Percentiles rank a stretch among this genome's conserved stretches.
Evolutionary conservation across 192 early-diverging fungal genomes (phyloP).

Genomic region (Coemansia sp.): DNA sequence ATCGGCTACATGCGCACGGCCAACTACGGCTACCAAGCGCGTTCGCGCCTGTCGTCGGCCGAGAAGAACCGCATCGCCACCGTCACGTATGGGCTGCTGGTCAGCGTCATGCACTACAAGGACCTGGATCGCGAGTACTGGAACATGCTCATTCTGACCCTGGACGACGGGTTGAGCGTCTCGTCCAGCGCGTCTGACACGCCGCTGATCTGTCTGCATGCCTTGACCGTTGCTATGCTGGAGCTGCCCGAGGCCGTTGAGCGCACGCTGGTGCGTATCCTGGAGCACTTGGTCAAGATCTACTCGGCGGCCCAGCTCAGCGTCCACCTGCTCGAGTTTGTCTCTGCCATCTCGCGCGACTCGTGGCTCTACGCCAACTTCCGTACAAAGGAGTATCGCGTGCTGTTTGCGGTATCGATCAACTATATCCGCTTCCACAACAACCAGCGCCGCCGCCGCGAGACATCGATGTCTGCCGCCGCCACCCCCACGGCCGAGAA

Average conservation of each 20-base stretch:
- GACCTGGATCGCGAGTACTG: conserved; percentile 55
- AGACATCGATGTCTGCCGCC: conserved; percentile 6
- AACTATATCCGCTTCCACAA: conserved; percentile 68
- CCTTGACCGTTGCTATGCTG: conserved; percentile 69
- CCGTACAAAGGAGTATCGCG: conserved; percentile 69
- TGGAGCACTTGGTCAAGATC: conserved; percentile 74
- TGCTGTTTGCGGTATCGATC: conserved; percentile 86
- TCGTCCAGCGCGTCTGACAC: conserved; percentile 55
- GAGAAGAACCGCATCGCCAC: conserved; percentile 21
- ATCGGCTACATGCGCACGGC: conserved; percentile 54
- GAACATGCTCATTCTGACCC: conserved; percentile 66
- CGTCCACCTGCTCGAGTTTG: conserved; percentile 86
- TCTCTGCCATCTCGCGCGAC: conserved; percentile 77
- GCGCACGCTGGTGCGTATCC: conserved; percentile 62
- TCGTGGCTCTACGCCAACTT: conserved; percentile 77
- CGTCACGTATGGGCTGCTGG: conserved; percentile 24
- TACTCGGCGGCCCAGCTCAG: conserved; percentile 71
- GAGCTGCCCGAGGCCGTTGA: conserved; percentile 75
- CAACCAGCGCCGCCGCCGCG: conserved; percentile 35
- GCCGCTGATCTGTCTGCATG: conserved; percentile 76
- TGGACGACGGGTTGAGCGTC: conserved; percentile 63
- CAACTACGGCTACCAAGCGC: conserved; percentile 20
- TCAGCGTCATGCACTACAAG: conserved; percentile 42
- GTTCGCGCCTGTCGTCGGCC: conserved; percentile 4
- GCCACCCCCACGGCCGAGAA: neutral